Evolutionary conservation across 495 filamentous ascomycete genomes (phyloP).

Genomic region (Cercophora newfieldiana): DNA sequence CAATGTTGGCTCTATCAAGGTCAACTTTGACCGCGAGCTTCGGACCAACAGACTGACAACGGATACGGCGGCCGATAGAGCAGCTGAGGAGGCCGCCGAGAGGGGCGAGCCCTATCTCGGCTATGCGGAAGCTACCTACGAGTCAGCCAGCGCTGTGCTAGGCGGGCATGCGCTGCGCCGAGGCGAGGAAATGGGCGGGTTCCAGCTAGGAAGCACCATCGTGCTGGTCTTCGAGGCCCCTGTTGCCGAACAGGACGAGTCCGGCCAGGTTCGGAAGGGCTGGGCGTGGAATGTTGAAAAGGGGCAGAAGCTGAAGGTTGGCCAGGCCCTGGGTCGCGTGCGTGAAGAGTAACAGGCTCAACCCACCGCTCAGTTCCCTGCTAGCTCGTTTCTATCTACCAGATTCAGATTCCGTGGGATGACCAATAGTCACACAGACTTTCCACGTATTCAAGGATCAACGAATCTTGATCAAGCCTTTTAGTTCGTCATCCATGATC

Average conservation of each 20-base stretch:
- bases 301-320: constrained; percentile 86
- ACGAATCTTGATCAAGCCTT: neutral
- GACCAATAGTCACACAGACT: neutral
- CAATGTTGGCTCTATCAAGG: constrained; percentile 95
- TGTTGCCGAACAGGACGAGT: constrained; percentile 60
- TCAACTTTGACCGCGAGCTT: constrained; percentile 96
- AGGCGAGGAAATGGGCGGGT: constrained; percentile 97
- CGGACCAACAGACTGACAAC: constrained; percentile 89
- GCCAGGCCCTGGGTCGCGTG: constrained; percentile 73
- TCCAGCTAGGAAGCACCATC: constrained; percentile 92
- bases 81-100: constrained; percentile 72
- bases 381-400: too few species aligned
- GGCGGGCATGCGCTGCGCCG: constrained; percentile 78
- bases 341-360: constrained; percentile 27
- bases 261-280: constrained; percentile 62
- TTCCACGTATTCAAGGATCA: too few species aligned
- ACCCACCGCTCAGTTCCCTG: too few species aligned
- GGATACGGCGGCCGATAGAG: constrained; percentile 82
- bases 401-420: too few species aligned
- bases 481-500: neutral
- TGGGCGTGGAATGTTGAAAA: constrained; percentile 83
- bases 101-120: constrained; percentile 80
- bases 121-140: constrained; percentile 89
- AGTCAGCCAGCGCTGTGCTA: constrained; percentile 70
- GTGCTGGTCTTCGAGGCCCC: constrained; percentile 98